These are phyloP conservation scores for Tetrahymena malaccensis DNA, from an alignment of 73 alveolate genomes.

Conservation along the genomic window DNA sequence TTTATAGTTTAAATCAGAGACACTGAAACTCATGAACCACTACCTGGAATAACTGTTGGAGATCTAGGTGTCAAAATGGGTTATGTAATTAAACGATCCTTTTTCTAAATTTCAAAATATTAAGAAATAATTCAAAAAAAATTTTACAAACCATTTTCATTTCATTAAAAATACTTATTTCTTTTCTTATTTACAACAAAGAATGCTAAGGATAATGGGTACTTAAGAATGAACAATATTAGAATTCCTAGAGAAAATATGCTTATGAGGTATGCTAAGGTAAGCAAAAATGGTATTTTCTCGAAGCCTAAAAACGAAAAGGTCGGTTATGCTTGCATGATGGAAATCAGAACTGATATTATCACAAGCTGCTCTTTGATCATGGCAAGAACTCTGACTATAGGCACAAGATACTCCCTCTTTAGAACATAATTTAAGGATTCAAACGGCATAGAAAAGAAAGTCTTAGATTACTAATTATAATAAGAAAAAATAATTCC, in stretches of 20 bases:
- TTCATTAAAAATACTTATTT: not conserved
- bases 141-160: not conserved
- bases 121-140: not conserved
- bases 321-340: conserved; percentile 70
- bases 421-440: conserved; percentile 67
- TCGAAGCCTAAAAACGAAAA: conserved; percentile 59
- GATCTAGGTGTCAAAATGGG: conserved; percentile 80
- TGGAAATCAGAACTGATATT: conserved; percentile 49
- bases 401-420: conserved; percentile 65
- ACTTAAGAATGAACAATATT: conserved; percentile 50
- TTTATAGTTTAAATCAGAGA: conserved; percentile 64
- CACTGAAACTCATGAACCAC: conserved; percentile 52
- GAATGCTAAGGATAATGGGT: conserved; percentile 74
- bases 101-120: not conserved
- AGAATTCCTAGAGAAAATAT: conserved; percentile 72
- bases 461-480: conserved; percentile 66
- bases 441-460: conserved; percentile 41
- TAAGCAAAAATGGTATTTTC: conserved; percentile 64
- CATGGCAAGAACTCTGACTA: conserved; percentile 39
- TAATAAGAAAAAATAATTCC: conserved; percentile 54
- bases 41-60: conserved; percentile 68
- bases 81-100: not conserved
- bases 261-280: conserved; percentile 58
- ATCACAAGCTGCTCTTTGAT: conserved; percentile 24
- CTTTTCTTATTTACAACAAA: not conserved